These are phyloP conservation scores for Lenzites betulinus DNA, from an alignment of 768 basidiomycete species.

Conservation along the genomic window DNA sequence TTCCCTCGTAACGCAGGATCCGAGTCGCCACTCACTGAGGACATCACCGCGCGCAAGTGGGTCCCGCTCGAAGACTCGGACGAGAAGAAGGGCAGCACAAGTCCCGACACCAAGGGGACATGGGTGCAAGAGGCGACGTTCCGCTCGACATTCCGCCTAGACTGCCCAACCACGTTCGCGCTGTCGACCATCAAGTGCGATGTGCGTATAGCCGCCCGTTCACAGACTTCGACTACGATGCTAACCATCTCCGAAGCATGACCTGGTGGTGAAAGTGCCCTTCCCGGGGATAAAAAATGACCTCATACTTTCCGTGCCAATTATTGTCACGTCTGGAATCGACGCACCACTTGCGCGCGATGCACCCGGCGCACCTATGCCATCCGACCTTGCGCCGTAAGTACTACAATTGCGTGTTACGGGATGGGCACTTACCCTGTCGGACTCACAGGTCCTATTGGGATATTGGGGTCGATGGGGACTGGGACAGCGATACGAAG, in stretches of 20 bases:
- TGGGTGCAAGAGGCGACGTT: conserved; percentile 16
- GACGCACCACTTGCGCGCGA: background rate
- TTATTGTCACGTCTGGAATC: conserved; percentile 11
- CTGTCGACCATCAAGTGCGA: conserved; percentile 1
- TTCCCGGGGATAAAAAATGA: conserved; percentile 13
- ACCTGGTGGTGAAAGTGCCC: conserved; percentile 1
- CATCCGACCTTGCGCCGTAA: conserved; percentile 9
- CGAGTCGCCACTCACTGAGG: background rate
- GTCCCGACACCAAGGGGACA: background rate
- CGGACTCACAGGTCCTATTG: background rate
- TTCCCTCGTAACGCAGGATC: background rate
- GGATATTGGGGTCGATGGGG: background rate
- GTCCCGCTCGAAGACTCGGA: background rate
- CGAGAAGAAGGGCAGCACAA: background rate
- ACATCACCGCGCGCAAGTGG: background rate
- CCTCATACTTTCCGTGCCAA: background rate
- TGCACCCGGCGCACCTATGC: background rate
- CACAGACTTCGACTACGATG: background rate
- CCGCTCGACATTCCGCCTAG: background rate
- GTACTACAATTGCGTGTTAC: background rate
- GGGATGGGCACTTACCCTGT: background rate
- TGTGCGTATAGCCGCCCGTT: background rate
- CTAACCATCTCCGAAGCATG: background rate
- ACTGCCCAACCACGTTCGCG: conserved; percentile 14
- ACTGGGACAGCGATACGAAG: background rate